Base-by-base conservation (phyloP, 2,329 filamentous ascomycete genomes). In the Aspergillus piperis region DNA sequence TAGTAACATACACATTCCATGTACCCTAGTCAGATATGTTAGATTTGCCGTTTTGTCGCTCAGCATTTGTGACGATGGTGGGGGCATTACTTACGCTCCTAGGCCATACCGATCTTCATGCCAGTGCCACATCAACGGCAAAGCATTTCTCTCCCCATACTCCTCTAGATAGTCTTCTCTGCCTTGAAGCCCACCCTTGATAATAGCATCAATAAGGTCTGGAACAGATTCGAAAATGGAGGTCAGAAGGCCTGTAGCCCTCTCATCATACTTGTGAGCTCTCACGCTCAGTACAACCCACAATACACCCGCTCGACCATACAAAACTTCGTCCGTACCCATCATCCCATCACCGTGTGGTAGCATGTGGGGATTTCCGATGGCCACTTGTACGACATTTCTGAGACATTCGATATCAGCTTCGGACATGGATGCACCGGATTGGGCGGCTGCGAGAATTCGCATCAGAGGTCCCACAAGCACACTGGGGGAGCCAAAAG, bases 51-150 rank as follows among this genome's bases (percentile, higher is more conserved):
- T n/a, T 19, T 11, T 21, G 10, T 13, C 38, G 13, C 23, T 30
- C n/a, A 11, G 15, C 25, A 50, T 15, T 19, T 8, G 8, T n/a
- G 8, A 6, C 8, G 8, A 27, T 15, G 3, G 17, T 2, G 38
- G 8, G 15, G 23, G 23, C 21, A 23, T 47, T 5, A 73, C 76
- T 73, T 54, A 78, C 76, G 73, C 70, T 64, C 77, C 77, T 38
- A 77, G 66, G 44, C 69, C 70, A 59, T 74, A 78, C 52, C 72
- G 64, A 3, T 65, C 70, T 59, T 75, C 71, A 66, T 69, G 69
- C 73, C 75, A 79, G 13, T 68, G 63, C 70, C 77, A 79, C 76
- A 79, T 79, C 55, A 79, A 60, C 10, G 75, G 75, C 54, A 78
- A 64, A 6, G 72, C 68, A 36, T 70, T 64, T 36, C 70, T 50